Base-by-base conservation (phyloP, 1,284 basidiomycete species). In the Earliella scabrosa region DNA sequence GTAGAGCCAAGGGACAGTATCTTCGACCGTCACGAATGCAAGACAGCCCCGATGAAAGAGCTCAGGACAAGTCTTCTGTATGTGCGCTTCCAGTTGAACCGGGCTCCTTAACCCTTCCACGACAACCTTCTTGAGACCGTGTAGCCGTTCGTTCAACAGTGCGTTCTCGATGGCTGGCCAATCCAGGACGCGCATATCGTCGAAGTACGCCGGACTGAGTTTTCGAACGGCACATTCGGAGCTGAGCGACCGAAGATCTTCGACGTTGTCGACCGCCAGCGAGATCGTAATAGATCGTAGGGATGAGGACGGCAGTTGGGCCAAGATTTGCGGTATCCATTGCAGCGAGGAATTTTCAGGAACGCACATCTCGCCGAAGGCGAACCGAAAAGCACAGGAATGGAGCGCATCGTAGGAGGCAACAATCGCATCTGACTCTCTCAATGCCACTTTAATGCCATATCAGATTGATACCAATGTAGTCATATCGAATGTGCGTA, bases 291-390 rank as follows among this genome's bases (percentile, higher is more conserved):
- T 50, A 9, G 32, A 50, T 27, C 60, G 59, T 23, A 69, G 55
- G 20, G 11, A 29, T 2, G 51, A 24, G 4, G 67, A 61, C 3
- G 58, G 45, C 14, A 67, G 55, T 44, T 66, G 66, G 21, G 47
- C 38, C 36, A 68, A 26, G 21, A 67, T 47, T 1, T 34, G 27
- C 14, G 58, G 46, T 27, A 68, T 65, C 59, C 63, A 66, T 1
- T 52, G 29, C 13, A 70, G 51, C 0, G 66, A 64, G 14, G 27
- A 35, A 58, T 68, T 68, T 18, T 59, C 54, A 3, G 58, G 41
- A 20, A 68, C 66, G 49, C 62, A 66, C 68, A 70, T 70, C 55
- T 67, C 68, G 23, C 54, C 58, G 44, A 66, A 53, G 16, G 57
- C 54, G 48, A 70, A 63, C 1, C 52, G 50, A 5, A 70, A 36